Evolutionary conservation across 2,329 filamentous ascomycete genomes (phyloP).

Genomic region (Blumeriella jaapii): DNA sequence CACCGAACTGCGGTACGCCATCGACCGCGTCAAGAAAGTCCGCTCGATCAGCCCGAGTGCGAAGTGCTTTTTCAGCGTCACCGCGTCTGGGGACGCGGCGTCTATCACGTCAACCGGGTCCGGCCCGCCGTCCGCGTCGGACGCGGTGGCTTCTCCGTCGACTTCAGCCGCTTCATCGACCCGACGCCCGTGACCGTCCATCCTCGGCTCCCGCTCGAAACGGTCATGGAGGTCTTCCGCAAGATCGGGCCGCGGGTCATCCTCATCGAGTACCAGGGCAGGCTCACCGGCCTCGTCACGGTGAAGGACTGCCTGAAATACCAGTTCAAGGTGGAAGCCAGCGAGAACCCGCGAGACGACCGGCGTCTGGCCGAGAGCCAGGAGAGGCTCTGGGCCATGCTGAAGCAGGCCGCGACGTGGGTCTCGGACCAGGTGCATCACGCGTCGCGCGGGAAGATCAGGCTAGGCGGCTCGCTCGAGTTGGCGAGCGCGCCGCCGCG

Average conservation of each 20-base stretch:
- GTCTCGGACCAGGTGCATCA: constrained; percentile 42
- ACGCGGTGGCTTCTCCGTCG: constrained; percentile 51
- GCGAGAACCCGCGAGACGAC: constrained; percentile 58
- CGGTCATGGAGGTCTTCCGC: constrained; percentile 96
- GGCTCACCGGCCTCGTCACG: constrained; percentile 75
- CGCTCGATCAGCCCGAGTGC: constrained; percentile 53
- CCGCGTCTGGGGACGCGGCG: constrained; percentile 27
- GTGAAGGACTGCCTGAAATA: constrained; percentile 97
- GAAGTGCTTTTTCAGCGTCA: constrained; percentile 60
- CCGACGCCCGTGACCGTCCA: constrained; percentile 83
- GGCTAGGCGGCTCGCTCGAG: constrained; percentile 30
- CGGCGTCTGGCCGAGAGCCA: constrained; percentile 42
- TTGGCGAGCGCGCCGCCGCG: constrained; percentile 26
- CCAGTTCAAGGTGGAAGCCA: constrained; percentile 89
- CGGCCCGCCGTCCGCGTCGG: constrained; percentile 42
- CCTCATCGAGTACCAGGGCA: constrained; percentile 80
- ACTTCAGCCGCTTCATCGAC: constrained; percentile 83
- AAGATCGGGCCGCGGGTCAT: constrained; percentile 95
- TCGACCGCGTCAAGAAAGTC: constrained; percentile 66
- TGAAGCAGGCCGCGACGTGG: constrained; percentile 45
- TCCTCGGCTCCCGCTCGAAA: constrained; percentile 82
- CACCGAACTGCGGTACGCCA: constrained; percentile 82
- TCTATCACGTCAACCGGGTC: constrained; percentile 19
- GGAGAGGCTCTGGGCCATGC: constrained; percentile 52
- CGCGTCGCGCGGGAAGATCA: constrained; percentile 45